Evolutionary conservation across 2,329 filamentous ascomycete genomes (phyloP).

Genomic region (Penicillium sclerotigenum): DNA sequence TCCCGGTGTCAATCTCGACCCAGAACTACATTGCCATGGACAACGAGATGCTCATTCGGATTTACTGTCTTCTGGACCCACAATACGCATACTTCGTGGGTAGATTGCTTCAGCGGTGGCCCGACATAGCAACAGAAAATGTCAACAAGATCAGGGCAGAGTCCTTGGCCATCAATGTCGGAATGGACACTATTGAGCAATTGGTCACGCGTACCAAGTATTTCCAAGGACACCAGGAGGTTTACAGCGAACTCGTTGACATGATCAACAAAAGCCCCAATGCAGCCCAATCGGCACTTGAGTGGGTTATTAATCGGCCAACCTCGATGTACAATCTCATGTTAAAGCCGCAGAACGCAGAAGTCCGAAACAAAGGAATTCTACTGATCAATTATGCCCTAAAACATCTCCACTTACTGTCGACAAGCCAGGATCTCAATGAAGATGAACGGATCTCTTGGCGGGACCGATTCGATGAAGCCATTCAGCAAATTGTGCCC

Average conservation of each 20-base stretch:
- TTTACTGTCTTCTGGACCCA: conserved; percentile 76
- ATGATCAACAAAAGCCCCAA: conserved; percentile 51
- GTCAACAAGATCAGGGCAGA: conserved; percentile 49
- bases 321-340: conserved; percentile 63
- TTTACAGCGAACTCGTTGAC: conserved; percentile 52
- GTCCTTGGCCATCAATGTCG: conserved; percentile 41
- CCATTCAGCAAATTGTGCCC: conserved; percentile 37
- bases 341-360: conserved; percentile 56
- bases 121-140: conserved; percentile 49
- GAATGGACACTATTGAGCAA: conserved; percentile 66
- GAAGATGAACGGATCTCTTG: conserved; percentile 26
- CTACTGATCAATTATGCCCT: conserved; percentile 55
- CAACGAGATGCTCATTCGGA: conserved; percentile 70
- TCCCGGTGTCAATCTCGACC: conserved; percentile 46
- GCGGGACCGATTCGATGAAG: conserved; percentile 27
- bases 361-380: conserved; percentile 55
- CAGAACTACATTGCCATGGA: conserved; percentile 61
- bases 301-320: conserved; percentile 58
- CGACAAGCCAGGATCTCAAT: conserved; percentile 25
- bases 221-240: conserved; percentile 57
- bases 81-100: conserved; percentile 66
- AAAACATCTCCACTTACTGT: conserved; percentile 49
- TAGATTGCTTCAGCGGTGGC: conserved; percentile 58
- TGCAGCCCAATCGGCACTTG: conserved; percentile 59
- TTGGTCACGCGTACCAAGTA: conserved; percentile 71